Evolutionary conservation across 345 rosid species (phyloP), one percentile per base, ranked within the genome.

Genomic region (Theobroma cacao): DNA sequence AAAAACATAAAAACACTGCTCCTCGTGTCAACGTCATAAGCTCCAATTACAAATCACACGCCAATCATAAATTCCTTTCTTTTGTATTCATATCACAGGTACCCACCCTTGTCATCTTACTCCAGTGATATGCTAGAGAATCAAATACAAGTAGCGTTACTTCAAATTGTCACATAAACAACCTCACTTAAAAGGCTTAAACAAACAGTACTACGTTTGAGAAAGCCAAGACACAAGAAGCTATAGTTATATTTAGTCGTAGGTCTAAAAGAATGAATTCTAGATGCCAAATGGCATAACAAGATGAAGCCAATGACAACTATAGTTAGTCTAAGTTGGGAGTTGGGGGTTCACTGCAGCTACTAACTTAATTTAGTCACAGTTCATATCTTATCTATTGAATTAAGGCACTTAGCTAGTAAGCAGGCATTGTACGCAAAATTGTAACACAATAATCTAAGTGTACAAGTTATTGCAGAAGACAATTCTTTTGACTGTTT

Each of bases 71-170:
- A n/a, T n/a, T n/a, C n/a, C n/a, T n/a, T n/a, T n/a, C n/a, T n/a
- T n/a, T n/a, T 41, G 45, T 41, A 41, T 41, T 41, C 45, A 41
- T 11, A 41, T n/a, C n/a, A n/a, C n/a, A n/a, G n/a, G n/a, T n/a
- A n/a, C n/a, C n/a, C n/a, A n/a, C n/a, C 9, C 45, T 41, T 41
- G 9, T 7, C 4, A 69, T 24, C 68, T 52, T 85, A 88, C 33
- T 91, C 91, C n/a, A n/a, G n/a, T n/a, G 50, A 13, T 45, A 0
- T 45, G 50, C 50, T 11, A 12, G 17, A 45, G 17, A 15, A 45
- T 45, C n/a, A 45, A 11, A 12, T 45, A 12, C 50, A 40, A 40
- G 43, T 12, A 53, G 26, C 18, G 26, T 53, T 22, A 20, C 59
- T 53, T 22, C 4, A 53, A 53, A 53, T 22, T 53, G 24, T 22